Percentiles rank a stretch among this genome's conserved stretches.
Evolutionary conservation across 2,329 filamentous ascomycete species (phyloP).

Genomic region (Ceratocystis albifundus): DNA sequence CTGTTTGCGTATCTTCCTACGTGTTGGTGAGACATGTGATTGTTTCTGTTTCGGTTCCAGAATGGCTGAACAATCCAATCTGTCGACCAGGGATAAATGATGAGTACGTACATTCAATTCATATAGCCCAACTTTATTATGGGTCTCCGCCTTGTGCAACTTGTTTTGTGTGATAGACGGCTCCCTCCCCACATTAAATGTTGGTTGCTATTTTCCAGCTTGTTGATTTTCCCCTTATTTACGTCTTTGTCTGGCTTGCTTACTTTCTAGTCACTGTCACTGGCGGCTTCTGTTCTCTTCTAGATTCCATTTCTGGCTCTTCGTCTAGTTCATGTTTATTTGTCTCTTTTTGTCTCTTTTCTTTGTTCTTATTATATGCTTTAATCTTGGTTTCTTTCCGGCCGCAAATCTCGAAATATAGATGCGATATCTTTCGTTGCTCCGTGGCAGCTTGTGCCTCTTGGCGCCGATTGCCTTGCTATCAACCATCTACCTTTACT

Average conservation of each 20-base stretch:
- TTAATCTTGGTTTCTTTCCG: background rate
- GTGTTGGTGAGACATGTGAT: background rate
- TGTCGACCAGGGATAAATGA: too few species aligned
- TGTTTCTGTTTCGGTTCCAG: background rate
- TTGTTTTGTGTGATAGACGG: background rate
- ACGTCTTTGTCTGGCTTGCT: background rate
- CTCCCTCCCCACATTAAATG: background rate
- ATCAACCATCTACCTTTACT: conserved; percentile 68
- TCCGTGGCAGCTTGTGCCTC: conserved; percentile 39
- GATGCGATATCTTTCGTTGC: conserved; percentile 41
- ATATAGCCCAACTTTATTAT: background rate
- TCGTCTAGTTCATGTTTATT: background rate
- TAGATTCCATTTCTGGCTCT: background rate
- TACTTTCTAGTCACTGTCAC: background rate
- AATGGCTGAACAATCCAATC: too few species aligned
- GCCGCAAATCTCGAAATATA: conserved; percentile 22
- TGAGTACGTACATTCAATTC: too few species aligned
- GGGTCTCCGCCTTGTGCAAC: background rate
- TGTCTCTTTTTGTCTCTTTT: background rate
- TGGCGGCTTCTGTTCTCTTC: background rate
- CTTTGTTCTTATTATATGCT: background rate
- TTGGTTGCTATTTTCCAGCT: conserved; percentile 7
- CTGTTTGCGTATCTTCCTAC: background rate
- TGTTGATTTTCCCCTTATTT: conserved; percentile 12
- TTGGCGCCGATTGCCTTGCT: conserved; percentile 52